Conservation (phyloP, 495 filamentous ascomycete genomes). For the Cryomyces minteri region DNA sequence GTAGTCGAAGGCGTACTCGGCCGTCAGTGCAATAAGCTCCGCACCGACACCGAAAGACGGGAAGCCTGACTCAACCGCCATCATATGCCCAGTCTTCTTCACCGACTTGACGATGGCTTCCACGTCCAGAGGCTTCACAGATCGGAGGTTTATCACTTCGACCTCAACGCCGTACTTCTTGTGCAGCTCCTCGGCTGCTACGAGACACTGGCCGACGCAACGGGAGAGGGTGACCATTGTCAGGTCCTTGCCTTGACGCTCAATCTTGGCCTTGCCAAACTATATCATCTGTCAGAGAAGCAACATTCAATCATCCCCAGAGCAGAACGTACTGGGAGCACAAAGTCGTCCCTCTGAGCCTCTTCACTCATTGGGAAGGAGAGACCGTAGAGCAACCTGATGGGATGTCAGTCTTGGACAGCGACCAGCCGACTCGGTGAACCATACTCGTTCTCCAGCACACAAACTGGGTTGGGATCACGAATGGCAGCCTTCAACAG, state of each 20-base stretch:
- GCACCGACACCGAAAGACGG: constrained; percentile 81
- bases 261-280: constrained; percentile 97
- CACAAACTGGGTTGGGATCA: constrained; percentile 88
- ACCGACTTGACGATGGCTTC: constrained; percentile 89
- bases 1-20: constrained; percentile 98
- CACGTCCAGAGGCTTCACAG: constrained; percentile 88
- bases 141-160: constrained; percentile 96
- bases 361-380: constrained; percentile 91
- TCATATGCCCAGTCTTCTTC: constrained; percentile 90
- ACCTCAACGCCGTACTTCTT: constrained; percentile 89
- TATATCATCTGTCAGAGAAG: constrained; percentile 3
- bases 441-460: constrained; percentile 85
- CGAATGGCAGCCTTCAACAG: constrained; percentile 93
- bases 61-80: constrained; percentile 90
- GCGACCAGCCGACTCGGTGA: background rate
- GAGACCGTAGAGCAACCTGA: constrained; percentile 75
- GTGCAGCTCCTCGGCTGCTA: constrained; percentile 76
- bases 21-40: constrained; percentile 81
- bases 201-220: constrained; percentile 81
- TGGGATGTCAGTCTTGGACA: background rate
- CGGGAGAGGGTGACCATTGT: constrained; percentile 90
- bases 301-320: constrained; percentile 6
- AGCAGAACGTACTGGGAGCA: constrained; percentile 40
- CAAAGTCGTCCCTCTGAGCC: constrained; percentile 87
- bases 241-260: constrained; percentile 85